phyloP scores from a whole-genome alignment of 2,329 filamentous ascomycete genomes.

The Zalaria obscura region DNA sequence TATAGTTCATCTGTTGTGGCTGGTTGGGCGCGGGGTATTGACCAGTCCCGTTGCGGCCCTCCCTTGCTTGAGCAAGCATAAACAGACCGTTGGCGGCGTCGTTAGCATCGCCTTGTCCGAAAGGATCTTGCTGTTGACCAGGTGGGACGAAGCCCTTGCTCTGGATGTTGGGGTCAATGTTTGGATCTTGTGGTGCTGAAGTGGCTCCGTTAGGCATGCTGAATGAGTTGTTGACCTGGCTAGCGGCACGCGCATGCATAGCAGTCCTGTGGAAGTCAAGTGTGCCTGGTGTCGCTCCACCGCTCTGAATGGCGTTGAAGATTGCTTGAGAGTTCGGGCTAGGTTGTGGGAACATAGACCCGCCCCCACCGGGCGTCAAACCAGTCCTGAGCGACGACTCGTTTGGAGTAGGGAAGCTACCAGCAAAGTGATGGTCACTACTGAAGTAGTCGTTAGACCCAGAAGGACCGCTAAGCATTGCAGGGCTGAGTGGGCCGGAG shows the following conservation, averaged over 20 bases:
- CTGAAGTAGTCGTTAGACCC: conserved; percentile 65
- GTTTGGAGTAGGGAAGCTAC: conserved; percentile 88
- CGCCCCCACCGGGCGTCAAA: conserved; percentile 83
- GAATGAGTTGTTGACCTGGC: conserved; percentile 24
- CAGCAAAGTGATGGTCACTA: conserved; percentile 58
- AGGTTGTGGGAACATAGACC: conserved; percentile 90
- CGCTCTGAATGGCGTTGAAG: conserved; percentile 64
- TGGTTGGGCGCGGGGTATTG: conserved; percentile 34
- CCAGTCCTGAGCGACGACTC: conserved; percentile 88
- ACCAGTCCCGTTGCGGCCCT: conserved; percentile 41
- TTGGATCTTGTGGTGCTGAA: conserved; percentile 27
- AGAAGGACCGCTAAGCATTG: conserved; percentile 80
- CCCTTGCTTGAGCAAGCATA: conserved; percentile 66
- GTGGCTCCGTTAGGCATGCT: conserved; percentile 24
- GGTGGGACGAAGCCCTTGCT: conserved; percentile 9
- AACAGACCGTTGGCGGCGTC: conserved; percentile 91
- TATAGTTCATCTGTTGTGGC: conserved; percentile 21
- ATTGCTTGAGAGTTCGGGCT: conserved; percentile 77
- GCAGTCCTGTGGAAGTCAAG: conserved; percentile 92
- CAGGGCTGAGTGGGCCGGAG: conserved; percentile 86
- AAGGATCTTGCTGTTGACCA: conserved; percentile 41
- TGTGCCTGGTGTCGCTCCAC: conserved; percentile 76
- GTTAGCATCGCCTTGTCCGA: conserved; percentile 77
- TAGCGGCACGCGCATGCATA: conserved; percentile 58
- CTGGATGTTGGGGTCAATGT: conserved; percentile 16